Evolutionary conservation across 768 basidiomycete species (phyloP).

Genomic region (Lactarius vividus): DNA sequence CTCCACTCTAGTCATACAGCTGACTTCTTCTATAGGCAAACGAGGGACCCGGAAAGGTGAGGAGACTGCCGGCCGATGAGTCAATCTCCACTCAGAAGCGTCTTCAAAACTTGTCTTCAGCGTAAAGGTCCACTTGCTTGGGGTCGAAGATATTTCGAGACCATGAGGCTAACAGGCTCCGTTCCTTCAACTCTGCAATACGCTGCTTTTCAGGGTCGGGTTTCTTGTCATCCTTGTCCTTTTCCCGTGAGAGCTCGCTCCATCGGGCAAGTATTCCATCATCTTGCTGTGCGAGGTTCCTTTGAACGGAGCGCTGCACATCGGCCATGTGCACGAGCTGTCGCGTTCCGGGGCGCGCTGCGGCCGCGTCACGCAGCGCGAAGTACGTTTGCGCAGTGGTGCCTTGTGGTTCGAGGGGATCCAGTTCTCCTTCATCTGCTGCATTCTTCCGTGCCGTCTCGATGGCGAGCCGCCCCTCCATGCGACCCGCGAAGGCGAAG

Average conservation of each 20-base stretch:
- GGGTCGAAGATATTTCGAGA: background rate
- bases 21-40: background rate
- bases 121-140: slow-evolving; percentile 1
- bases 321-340: slow-evolving; percentile 24
- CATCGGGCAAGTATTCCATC: background rate
- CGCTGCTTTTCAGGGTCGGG: slow-evolving; percentile 1
- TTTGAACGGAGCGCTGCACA: slow-evolving; percentile 22
- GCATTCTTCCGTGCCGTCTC: slow-evolving; percentile 1
- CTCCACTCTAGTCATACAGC: background rate
- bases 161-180: slow-evolving; percentile 3
- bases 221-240: background rate
- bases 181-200: slow-evolving; percentile 5
- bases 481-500: slow-evolving; percentile 11
- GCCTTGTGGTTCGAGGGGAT: background rate
- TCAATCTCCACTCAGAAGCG: background rate
- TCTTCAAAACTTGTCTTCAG: slow-evolving; percentile 10
- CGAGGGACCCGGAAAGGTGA: too few species aligned
- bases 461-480: slow-evolving; percentile 16
- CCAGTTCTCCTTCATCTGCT: background rate
- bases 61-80: too few species aligned
- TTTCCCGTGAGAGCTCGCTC: too few species aligned
- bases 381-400: background rate
- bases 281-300: slow-evolving; percentile 2
- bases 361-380: slow-evolving; percentile 5
- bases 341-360: background rate